Conservation (phyloP, 2,329 filamentous ascomycete species). For the Scedosporium boydii region DNA sequence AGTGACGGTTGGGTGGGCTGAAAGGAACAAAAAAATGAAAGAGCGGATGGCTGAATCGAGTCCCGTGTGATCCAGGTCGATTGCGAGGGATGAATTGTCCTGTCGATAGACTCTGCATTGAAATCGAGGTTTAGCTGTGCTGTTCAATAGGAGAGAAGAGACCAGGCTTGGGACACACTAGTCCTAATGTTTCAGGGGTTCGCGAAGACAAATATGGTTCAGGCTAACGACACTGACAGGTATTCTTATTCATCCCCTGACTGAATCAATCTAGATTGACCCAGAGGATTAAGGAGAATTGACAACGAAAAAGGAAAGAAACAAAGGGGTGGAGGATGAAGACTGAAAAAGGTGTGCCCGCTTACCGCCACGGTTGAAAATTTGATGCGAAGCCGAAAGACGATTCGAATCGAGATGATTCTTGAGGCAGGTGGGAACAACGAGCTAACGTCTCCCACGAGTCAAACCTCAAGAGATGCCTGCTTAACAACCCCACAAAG, state of each 20-base stretch:
- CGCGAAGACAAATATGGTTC: constrained; percentile 13
- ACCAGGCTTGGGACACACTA: constrained; percentile 7
- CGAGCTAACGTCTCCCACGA: constrained; percentile 57
- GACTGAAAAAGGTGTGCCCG: constrained; percentile 18
- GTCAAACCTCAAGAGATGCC: constrained; percentile 28
- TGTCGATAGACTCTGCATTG: constrained; percentile 25
- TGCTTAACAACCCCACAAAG: constrained; percentile 6
- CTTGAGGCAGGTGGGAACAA: constrained; percentile 46
- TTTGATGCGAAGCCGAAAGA: constrained; percentile 26
- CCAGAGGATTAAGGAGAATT: background rate
- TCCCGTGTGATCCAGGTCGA: constrained; percentile 11
- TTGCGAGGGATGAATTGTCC: background rate
- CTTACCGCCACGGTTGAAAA: constrained; percentile 43
- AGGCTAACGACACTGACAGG: constrained; percentile 10
- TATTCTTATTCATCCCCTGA: background rate
- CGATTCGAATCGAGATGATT: constrained; percentile 36
- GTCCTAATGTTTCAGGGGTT: constrained; percentile 3
- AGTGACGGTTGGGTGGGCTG: constrained; percentile 45
- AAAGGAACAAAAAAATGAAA: constrained; percentile 27
- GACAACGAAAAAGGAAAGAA: background rate
- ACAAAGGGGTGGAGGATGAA: background rate
- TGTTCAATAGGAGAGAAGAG: constrained; percentile 10
- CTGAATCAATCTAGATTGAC: background rate
- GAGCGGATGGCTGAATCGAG: constrained; percentile 32
- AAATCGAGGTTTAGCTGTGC: constrained; percentile 21